These are phyloP conservation scores for Dimocarpus longan DNA, from an alignment of 345 rosid genomes.

Conservation along the genomic window DNA sequence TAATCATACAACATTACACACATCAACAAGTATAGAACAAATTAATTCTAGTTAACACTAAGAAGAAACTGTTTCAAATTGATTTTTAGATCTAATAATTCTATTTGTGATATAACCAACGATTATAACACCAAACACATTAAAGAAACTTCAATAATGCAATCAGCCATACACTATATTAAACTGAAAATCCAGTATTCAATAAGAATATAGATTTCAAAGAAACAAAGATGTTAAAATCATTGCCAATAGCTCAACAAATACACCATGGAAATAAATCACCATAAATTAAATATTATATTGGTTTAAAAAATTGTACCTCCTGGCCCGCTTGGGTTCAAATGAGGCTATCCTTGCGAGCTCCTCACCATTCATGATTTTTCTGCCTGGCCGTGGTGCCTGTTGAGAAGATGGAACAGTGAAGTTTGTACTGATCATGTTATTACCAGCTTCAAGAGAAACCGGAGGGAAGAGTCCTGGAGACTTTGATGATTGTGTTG, in stretches of 20 bases:
- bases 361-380: constrained; percentile 9
- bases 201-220: no score
- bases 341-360: constrained; percentile 8
- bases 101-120: not conserved
- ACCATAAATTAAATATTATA: no score
- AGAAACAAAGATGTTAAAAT: no score
- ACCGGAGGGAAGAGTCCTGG: no score
- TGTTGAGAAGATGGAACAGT: no score
- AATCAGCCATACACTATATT: no score
- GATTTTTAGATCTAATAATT: not conserved
- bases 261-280: not conserved
- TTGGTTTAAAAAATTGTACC: not conserved
- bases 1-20: no score
- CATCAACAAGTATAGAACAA: not conserved
- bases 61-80: not conserved
- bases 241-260: not conserved
- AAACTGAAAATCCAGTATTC: no score
- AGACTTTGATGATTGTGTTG: no score
- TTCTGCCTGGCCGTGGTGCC: not conserved
- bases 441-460: no score
- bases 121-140: not conserved
- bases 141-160: no score
- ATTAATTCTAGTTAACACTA: not conserved
- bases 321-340: constrained; percentile 32
- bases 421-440: no score